Percentiles rank a stretch among this genome's conserved stretches.
These are phyloP conservation scores for Kodamaea fungicola DNA, from an alignment of 1,139 yeast species.

Conservation along the genomic window DNA sequence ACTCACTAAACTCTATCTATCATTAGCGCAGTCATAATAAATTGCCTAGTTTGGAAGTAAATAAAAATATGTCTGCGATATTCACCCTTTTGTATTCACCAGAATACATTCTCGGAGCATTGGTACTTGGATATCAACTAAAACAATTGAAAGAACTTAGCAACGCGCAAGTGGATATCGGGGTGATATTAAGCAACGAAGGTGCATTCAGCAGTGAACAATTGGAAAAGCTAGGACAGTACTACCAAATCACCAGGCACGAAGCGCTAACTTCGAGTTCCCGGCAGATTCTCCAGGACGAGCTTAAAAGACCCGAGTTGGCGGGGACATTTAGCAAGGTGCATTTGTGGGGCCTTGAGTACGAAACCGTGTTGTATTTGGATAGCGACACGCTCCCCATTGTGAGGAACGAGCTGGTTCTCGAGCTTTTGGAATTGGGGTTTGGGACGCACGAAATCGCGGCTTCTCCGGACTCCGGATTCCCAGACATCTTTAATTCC, in stretches of 20 bases:
- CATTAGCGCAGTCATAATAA: no score
- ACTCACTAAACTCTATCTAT: no score
- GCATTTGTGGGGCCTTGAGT: slow-evolving; percentile 64
- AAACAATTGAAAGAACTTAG: slow-evolving; percentile 14
- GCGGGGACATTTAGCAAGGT: slow-evolving; percentile 69
- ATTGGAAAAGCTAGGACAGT: slow-evolving; percentile 20
- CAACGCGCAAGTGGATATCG: slow-evolving; percentile 14
- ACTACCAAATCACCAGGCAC: slow-evolving; percentile 32
- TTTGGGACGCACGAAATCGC: slow-evolving; percentile 40
- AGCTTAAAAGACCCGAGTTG: slow-evolving; percentile 71
- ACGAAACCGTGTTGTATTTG: slow-evolving; percentile 62
- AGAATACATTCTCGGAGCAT: slow-evolving; percentile 73
- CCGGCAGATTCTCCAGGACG: slow-evolving; percentile 23
- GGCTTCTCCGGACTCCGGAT: slow-evolving; percentile 92
- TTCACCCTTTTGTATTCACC: slow-evolving; percentile 65
- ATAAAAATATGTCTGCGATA: slow-evolving; percentile 37
- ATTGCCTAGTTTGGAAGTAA: neutral
- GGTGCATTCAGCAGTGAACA: slow-evolving; percentile 26
- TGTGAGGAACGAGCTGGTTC: slow-evolving; percentile 27
- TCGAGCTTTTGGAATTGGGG: slow-evolving; percentile 28
- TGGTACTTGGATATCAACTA: slow-evolving; percentile 52
- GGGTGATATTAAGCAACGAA: slow-evolving; percentile 33
- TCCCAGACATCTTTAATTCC: slow-evolving; percentile 94
- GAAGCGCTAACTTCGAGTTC: slow-evolving; percentile 26
- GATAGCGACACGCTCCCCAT: slow-evolving; percentile 82